Evolutionary conservation across 2,329 filamentous ascomycete species (phyloP).

Genomic region (Clarireedia hainanense): DNA sequence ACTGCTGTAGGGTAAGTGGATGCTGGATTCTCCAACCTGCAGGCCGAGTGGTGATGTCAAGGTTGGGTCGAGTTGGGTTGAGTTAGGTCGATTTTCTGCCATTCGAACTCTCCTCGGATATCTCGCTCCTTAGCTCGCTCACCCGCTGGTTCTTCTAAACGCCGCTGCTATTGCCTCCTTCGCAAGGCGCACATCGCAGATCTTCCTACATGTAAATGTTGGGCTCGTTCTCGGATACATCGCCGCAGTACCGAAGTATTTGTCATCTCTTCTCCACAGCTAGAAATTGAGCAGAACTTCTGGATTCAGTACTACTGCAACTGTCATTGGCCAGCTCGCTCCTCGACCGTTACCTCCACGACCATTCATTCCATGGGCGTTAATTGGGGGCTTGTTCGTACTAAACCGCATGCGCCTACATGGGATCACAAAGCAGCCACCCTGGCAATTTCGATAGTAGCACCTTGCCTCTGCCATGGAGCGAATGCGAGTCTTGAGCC

Average conservation of each 20-base stretch:
- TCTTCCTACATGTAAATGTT: neutral
- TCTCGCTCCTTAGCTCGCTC: too few relatives aligned
- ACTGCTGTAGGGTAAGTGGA: too few relatives aligned
- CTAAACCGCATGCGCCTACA: constrained; percentile 1
- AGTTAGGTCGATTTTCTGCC: too few relatives aligned
- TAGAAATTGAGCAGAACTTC: too few relatives aligned
- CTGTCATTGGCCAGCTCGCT: constrained; percentile 1
- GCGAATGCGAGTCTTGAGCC: neutral
- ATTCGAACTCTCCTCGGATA: too few relatives aligned
- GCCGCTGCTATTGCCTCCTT: too few relatives aligned
- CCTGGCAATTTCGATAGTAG: neutral
- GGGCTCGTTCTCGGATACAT: neutral
- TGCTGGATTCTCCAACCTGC: too few relatives aligned
- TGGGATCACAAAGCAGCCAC: neutral
- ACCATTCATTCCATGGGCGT: neutral
- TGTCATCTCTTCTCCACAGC: neutral
- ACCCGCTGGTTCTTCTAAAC: too few relatives aligned
- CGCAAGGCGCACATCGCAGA: neutral
- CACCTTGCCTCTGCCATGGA: neutral
- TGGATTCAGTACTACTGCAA: too few relatives aligned
- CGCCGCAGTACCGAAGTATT: neutral
- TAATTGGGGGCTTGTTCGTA: neutral
- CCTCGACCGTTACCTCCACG: neutral
- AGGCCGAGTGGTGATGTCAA: too few relatives aligned
- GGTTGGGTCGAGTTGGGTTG: too few relatives aligned